Evolutionary conservation across 192 early-diverging fungal genomes (phyloP).

Genomic region (Allomyces javanicus): DNA sequence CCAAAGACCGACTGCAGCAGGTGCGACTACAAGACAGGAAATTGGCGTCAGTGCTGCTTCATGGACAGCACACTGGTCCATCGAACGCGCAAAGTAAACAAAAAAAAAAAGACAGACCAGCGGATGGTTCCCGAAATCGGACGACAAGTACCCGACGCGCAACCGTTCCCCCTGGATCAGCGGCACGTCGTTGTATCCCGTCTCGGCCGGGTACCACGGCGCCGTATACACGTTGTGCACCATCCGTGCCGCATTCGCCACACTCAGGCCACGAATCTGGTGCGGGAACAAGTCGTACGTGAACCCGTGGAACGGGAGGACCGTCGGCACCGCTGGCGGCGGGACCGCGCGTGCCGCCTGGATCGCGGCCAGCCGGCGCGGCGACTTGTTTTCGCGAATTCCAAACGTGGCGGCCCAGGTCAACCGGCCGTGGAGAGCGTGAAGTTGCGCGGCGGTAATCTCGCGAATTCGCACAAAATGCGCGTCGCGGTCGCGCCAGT

Average conservation of each 20-base stretch:
- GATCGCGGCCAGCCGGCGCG: constrained; percentile 1
- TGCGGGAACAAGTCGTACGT: constrained; percentile 69
- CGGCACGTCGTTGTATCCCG: background rate
- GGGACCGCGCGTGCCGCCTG: constrained; percentile 12
- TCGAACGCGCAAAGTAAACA: no score
- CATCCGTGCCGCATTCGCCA: constrained; percentile 66
- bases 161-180: constrained; percentile 15
- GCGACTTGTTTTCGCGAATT: constrained; percentile 7
- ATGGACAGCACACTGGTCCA: no score
- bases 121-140: constrained; percentile 88
- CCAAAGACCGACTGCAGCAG: constrained; percentile 92
- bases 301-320: constrained; percentile 87
- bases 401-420: constrained; percentile 38
- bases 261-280: constrained; percentile 67
- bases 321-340: constrained; percentile 53
- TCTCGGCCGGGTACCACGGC: constrained; percentile 25
- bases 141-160: constrained; percentile 72
- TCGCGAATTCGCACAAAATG: constrained; percentile 51
- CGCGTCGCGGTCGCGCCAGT: constrained; percentile 65
- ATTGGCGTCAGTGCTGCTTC: no score
- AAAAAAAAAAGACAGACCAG: constrained; percentile 10
- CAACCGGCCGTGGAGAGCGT: constrained; percentile 20
- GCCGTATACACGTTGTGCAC: constrained; percentile 1
- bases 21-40: constrained; percentile 20
- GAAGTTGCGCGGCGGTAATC: constrained; percentile 60